A percentile compares a stretch with the other conserved stretches of the same genome.
Conservation (phyloP, 2,329 filamentous ascomycete species). For the Cercospora sojina region DNA sequence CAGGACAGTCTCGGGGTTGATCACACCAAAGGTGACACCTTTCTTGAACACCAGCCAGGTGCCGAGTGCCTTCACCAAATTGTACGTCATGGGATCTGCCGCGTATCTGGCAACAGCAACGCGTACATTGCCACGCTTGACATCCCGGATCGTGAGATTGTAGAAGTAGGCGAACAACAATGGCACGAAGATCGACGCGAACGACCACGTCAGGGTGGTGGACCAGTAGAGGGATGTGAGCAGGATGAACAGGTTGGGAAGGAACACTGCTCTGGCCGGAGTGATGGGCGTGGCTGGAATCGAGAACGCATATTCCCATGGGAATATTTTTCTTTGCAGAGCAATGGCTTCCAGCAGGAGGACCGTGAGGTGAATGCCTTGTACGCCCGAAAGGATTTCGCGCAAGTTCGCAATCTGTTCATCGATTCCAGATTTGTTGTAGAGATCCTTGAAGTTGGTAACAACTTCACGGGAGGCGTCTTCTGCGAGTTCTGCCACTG, state of each 20-base stretch:
- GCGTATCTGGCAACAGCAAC: conserved; percentile 53
- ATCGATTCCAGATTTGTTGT: conserved; percentile 64
- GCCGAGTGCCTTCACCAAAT: conserved; percentile 79
- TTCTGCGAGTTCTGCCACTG: conserved; percentile 74
- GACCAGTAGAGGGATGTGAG: conserved; percentile 76
- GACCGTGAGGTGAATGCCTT: conserved; percentile 67
- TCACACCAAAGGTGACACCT: conserved; percentile 61
- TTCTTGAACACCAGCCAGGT: conserved; percentile 78
- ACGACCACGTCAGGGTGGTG: conserved; percentile 68
- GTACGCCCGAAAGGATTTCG: conserved; percentile 69
- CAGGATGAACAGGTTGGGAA: conserved; percentile 79
- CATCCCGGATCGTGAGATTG: conserved; percentile 69
- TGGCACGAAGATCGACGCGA: conserved; percentile 69
- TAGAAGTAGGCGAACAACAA: conserved; percentile 79
- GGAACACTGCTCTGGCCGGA: conserved; percentile 57
- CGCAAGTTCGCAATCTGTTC: conserved; percentile 66
- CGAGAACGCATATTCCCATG: conserved; percentile 70
- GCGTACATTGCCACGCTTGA: conserved; percentile 42
- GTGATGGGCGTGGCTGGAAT: conserved; percentile 56
- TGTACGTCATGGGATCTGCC: conserved; percentile 86
- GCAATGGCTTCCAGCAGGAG: conserved; percentile 68
- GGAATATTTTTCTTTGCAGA: conserved; percentile 68
- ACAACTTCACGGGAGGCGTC: conserved; percentile 66
- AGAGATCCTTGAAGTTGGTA: conserved; percentile 62
- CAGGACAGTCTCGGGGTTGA: conserved; percentile 59